phyloP scores from a whole-genome alignment of 2,329 filamentous ascomycete genomes.

The Colletotrichum cereale region DNA sequence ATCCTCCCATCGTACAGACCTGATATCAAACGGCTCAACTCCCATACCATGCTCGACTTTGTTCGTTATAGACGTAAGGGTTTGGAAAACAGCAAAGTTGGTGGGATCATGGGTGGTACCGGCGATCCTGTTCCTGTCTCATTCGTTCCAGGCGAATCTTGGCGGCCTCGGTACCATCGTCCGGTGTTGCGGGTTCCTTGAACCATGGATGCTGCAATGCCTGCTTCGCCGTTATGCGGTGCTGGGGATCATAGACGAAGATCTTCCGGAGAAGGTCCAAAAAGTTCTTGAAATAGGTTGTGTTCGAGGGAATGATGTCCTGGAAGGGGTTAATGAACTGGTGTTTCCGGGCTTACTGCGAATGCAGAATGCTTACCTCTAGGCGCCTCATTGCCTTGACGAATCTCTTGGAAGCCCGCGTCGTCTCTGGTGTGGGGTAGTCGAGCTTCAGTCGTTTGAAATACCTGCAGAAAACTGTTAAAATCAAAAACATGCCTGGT shows the following conservation, averaged over 20 bases:
- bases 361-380: conserved; percentile 60
- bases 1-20: conserved; percentile 39
- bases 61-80: conserved; percentile 41
- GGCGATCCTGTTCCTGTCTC: conserved; percentile 55
- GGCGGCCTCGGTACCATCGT: conserved; percentile 76
- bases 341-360: not conserved
- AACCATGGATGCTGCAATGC: conserved; percentile 78
- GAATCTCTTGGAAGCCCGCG: conserved; percentile 73
- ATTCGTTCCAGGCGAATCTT: conserved; percentile 70
- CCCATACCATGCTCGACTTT: conserved; percentile 41
- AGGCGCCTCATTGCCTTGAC: conserved; percentile 80
- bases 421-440: conserved; percentile 74
- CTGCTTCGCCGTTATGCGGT: conserved; percentile 75
- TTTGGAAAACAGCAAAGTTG: conserved; percentile 30
- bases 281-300: conserved; percentile 71
- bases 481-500: not conserved
- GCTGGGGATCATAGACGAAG: conserved; percentile 75
- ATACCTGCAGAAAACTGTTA: conserved; percentile 59
- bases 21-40: conserved; percentile 41
- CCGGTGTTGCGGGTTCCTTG: conserved; percentile 71
- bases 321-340: conserved; percentile 49
- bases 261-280: conserved; percentile 75
- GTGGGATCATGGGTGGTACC: conserved; percentile 37
- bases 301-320: conserved; percentile 75
- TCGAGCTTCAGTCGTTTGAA: conserved; percentile 76